Evolutionary conservation across 2,329 filamentous ascomycete species (phyloP).

Genomic region (Hansfordia pulvinata): DNA sequence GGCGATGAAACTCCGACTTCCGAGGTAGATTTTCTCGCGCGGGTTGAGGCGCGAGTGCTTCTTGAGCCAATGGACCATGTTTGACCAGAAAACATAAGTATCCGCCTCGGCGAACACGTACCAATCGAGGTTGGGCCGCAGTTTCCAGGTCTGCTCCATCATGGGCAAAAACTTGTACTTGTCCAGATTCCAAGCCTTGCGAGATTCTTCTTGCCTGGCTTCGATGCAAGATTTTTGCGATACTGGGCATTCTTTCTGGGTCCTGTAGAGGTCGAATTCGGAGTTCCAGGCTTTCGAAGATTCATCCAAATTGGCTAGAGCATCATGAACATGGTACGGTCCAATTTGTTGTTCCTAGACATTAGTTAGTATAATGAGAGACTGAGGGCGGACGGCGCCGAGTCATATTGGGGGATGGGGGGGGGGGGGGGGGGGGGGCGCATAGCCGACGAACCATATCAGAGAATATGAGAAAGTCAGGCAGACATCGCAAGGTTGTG

Average conservation of each 20-base stretch:
- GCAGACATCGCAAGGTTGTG: constrained; percentile 37
- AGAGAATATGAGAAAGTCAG: constrained; percentile 42
- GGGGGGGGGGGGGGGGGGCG: constrained; percentile 9
- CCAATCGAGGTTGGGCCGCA: constrained; percentile 40
- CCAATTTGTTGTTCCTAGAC: constrained; percentile 33
- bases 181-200: constrained; percentile 39
- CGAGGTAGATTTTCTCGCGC: constrained; percentile 31
- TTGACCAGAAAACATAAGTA: constrained; percentile 42
- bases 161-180: constrained; percentile 51
- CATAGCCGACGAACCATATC: constrained; percentile 25
- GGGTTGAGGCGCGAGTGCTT: constrained; percentile 24
- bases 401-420: too few species aligned
- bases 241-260: constrained; percentile 29
- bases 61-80: constrained; percentile 34
- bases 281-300: constrained; percentile 21
- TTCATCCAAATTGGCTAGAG: constrained; percentile 20
- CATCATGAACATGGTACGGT: constrained; percentile 25
- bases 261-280: constrained; percentile 30
- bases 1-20: constrained; percentile 32
- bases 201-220: constrained; percentile 16
- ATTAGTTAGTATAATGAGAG: neutral
- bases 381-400: neutral
- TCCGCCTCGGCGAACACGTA: constrained; percentile 48
- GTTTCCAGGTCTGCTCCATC: constrained; percentile 38
- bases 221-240: constrained; percentile 28